phyloP scores from a whole-genome alignment of 140 eudicot species.

The Artemisia princeps region DNA sequence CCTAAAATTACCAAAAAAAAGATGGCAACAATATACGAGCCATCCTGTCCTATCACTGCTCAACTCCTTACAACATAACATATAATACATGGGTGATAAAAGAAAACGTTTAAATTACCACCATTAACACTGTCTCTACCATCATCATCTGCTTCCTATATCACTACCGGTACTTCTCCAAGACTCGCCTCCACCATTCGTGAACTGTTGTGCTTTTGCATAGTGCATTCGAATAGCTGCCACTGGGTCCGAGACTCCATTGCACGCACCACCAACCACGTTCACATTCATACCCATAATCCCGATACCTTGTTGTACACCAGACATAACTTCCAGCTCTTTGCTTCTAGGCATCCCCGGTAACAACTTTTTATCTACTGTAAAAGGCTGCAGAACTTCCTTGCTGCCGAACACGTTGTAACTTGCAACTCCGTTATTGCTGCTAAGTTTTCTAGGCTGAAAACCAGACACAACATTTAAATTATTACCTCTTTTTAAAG shows the following conservation, averaged over 20 bases:
- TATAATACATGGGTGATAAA: conserved; percentile 24
- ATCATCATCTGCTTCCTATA: conserved; percentile 52
- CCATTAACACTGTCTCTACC: neutral
- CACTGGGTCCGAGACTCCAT: conserved; percentile 73
- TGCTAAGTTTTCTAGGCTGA: conserved; percentile 33
- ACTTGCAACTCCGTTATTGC: conserved; percentile 30
- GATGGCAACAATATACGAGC: conserved; percentile 22
- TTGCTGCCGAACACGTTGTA: conserved; percentile 21
- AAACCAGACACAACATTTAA: conserved; percentile 32
- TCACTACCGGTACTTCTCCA: conserved; percentile 53
- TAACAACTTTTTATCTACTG: conserved; percentile 35
- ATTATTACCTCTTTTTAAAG: conserved; percentile 21
- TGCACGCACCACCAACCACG: conserved; percentile 33
- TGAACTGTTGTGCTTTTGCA: conserved; percentile 51
- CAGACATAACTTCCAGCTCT: conserved; percentile 33
- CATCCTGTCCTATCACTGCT: conserved; percentile 28
- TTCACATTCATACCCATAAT: conserved; percentile 11
- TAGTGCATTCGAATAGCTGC: conserved; percentile 79
- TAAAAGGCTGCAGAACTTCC: conserved; percentile 31
- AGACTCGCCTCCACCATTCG: conserved; percentile 33
- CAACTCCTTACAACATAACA: conserved; percentile 28
- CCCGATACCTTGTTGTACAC: conserved; percentile 18
- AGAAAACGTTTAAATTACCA: neutral
- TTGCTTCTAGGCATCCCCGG: conserved; percentile 48
- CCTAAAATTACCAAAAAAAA: conserved; percentile 15